Percentiles rank a stretch among this genome's conserved stretches.
Evolutionary conservation across 2,329 filamentous ascomycete genomes (phyloP).

Genomic region (Malbranchea zuffiana): DNA sequence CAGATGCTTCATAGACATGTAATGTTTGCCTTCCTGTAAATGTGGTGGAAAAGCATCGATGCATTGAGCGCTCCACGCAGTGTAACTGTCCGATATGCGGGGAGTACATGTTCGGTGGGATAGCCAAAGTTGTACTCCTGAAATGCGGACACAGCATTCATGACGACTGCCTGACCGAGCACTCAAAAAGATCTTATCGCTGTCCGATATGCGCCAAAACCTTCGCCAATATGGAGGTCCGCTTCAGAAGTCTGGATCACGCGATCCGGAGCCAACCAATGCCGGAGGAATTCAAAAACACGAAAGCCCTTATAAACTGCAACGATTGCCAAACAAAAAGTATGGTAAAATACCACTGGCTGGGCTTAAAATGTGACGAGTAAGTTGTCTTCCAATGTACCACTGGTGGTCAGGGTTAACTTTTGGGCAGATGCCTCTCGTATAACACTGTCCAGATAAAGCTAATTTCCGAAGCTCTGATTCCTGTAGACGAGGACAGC

Average conservation of each 20-base stretch:
- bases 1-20: constrained; percentile 54
- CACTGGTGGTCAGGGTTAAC: constrained; percentile 6
- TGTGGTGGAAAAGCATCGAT: constrained; percentile 75
- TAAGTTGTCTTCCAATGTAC: constrained; percentile 28
- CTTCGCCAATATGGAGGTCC: constrained; percentile 92
- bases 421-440: constrained; percentile 32
- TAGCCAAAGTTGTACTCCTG: constrained; percentile 83
- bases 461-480: constrained; percentile 19
- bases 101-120: constrained; percentile 91
- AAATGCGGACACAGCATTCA: constrained; percentile 94
- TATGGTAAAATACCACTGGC: constrained; percentile 82
- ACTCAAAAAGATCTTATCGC: constrained; percentile 84
- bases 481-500: constrained; percentile 6
- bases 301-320: constrained; percentile 73
- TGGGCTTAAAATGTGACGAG: constrained; percentile 73
- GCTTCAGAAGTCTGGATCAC: constrained; percentile 82
- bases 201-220: constrained; percentile 95
- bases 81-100: constrained; percentile 95
- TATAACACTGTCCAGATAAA: constrained; percentile 38
- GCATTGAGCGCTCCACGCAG: constrained; percentile 86
- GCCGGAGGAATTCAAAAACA: constrained; percentile 70
- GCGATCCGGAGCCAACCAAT: constrained; percentile 85
- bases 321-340: constrained; percentile 90
- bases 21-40: constrained; percentile 88
- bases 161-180: constrained; percentile 73